phyloP scores from a whole-genome alignment of 345 rosid genomes.

The Rhodamnia argentea region DNA sequence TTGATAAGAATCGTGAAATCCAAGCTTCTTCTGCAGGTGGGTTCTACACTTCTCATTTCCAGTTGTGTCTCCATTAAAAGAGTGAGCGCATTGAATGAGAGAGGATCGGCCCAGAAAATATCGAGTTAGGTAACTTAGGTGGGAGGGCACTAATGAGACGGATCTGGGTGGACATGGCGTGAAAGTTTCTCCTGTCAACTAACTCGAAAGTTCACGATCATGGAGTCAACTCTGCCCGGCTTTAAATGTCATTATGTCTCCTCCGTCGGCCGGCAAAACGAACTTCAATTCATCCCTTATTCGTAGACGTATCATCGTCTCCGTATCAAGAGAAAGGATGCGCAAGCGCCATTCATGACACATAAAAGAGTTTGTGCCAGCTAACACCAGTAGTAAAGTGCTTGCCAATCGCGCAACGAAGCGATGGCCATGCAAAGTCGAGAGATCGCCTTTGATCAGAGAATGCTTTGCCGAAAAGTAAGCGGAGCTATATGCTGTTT shows the following conservation, averaged over 20 bases:
- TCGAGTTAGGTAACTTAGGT: not conserved
- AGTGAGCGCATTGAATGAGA: not conserved
- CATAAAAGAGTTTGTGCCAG: not conserved
- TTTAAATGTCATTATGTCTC: not conserved
- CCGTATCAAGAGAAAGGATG: not conserved
- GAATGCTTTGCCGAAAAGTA: not conserved
- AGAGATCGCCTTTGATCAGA: not conserved
- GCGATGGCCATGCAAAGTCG: not conserved
- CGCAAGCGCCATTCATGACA: not conserved
- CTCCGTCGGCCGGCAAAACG: not conserved
- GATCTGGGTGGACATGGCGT: not conserved
- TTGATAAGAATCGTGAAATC: not conserved
- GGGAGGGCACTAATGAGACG: not conserved
- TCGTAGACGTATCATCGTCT: not conserved
- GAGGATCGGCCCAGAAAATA: not conserved
- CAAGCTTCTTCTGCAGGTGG: not conserved
- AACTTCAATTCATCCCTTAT: not conserved
- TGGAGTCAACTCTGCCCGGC: not conserved
- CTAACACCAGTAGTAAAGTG: not conserved
- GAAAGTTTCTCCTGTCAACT: not conserved
- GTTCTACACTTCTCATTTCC: not conserved
- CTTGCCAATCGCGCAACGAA: not conserved
- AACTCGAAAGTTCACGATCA: not conserved
- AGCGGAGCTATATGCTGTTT: not conserved
- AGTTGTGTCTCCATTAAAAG: not conserved